Base-by-base conservation (phyloP, 768 basidiomycete species). In the Lactifluus rugatus region DNA sequence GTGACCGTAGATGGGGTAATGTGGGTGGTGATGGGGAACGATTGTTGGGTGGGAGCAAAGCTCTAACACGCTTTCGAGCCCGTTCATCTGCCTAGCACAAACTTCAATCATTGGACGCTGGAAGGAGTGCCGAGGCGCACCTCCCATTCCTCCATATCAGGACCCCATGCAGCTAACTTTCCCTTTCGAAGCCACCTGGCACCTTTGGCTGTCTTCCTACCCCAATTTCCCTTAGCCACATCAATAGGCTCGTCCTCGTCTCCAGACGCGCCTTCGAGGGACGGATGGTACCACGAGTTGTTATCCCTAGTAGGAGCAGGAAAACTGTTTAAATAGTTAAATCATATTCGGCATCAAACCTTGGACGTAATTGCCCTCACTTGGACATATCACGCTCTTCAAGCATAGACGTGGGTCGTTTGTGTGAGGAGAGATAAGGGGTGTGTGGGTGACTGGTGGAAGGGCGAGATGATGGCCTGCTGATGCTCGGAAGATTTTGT, bases 141-240 rank as follows among this genome's bases (percentile, higher is more conserved):
- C 82, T 92, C 89, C 85, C 87, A 90, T 58, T 92, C 89, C 36
- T 89, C 89, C 74, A 83, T 81, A 48, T 80, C 79, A 21, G 90
- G 89, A 28, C 88, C 89, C 91, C 91, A 93, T 14, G 84, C 75
- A 28, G 82, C 80, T 58, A 91, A 81, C 71, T 93, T 93, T 47
- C 90, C 88, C 67, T 78, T 80, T 17, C 89, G 81, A 49, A 87
- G 77, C 89, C 89, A 93, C 67, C 89, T 77, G 19, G 87, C 81
- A n/a, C 83, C 84, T 67, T 82, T 82, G 57, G 77, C 71, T 10
- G 77, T 79, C 72, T 93, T 93, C 58, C 83, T 80, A 2, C 91
- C 91, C 89, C 91, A 93, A 64, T 93, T 93, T 36, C 91, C 86
- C 45, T 76, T 74, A 13, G 75, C 75, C 41, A 77, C 71, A 32